Conservation (phyloP, 495 filamentous ascomycete species). For the Hyaloscypha bicolor region DNA sequence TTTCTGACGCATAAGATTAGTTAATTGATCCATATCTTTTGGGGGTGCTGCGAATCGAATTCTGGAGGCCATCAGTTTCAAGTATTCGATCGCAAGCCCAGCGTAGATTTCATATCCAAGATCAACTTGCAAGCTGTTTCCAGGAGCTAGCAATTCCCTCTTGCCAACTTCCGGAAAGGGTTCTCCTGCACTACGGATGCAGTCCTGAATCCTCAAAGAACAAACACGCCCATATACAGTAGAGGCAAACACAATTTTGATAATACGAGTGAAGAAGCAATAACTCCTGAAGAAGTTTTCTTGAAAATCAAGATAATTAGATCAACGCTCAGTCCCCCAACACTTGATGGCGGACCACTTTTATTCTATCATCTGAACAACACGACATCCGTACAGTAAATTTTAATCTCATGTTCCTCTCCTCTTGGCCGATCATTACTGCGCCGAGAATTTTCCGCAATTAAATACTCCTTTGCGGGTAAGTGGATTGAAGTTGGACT, state of each 20-base stretch:
- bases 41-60: constrained; percentile 56
- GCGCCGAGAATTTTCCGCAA: background rate
- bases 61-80: background rate
- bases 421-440: background rate
- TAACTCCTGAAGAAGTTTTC: background rate
- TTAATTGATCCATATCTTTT: background rate
- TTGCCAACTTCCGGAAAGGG: background rate
- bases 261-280: background rate
- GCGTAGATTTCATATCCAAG: constrained; percentile 3
- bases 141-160: background rate
- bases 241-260: background rate
- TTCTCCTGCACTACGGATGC: background rate
- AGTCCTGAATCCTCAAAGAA: background rate
- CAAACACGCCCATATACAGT: background rate
- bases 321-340: background rate
- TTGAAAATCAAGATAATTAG: background rate
- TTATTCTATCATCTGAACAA: background rate
- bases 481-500: background rate
- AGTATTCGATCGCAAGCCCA: background rate
- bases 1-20: constrained; percentile 15
- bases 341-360: background rate
- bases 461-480: background rate
- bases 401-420: background rate
- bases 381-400: background rate
- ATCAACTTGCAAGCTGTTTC: constrained; percentile 3